Base-by-base conservation (phyloP, 306 rosid species). In the Vigna mungo region DNA sequence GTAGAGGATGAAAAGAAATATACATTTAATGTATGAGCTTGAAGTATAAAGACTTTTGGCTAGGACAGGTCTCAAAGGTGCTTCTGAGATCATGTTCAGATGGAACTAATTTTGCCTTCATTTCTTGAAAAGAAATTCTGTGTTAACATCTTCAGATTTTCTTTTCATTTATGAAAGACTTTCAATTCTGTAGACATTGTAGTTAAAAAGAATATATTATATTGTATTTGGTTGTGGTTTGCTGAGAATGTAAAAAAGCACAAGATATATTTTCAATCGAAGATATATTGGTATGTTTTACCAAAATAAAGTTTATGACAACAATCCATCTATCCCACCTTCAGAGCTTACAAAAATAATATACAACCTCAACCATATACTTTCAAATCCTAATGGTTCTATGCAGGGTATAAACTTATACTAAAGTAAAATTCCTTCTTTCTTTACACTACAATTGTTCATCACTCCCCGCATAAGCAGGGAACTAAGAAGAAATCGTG, bases 301-400 rank as follows among this genome's bases (percentile, higher is more conserved):
- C 90, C 80, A 72, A 79, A 76, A 52, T 53, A 82, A 87, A 61
- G 80, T 89, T 93, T 82, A 87, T 92, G 86, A 88, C 89, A 89
- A 68, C 88, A 91, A 90, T 78, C 94, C 89, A 78, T 83, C 89
- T 84, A 87, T 83, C 91, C 92, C 89, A 91, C 78, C 85, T 79
- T 41, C 77, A 86, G 79, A 87, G 83, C 88, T 89, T 85, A 83
- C 96, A 94, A 94, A 90, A 94, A 86, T 88, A 92, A 90, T 95
- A 95, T 95, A 92, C 96, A 95, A 87, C 91, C 93, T 85, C 93
- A 94, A 94, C 89, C 89, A 92, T 84, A 90, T 84, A 89, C 80
- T 83, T 89, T 83, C 85, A 83, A 89, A 84, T 87, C 92, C 96
- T 88, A 90, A 92, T 90, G 89, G 90, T 89, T 89, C 92, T 87